Conservation (phyloP, 805 yeast genomes). For the Saccharomyces eubayanus region DNA sequence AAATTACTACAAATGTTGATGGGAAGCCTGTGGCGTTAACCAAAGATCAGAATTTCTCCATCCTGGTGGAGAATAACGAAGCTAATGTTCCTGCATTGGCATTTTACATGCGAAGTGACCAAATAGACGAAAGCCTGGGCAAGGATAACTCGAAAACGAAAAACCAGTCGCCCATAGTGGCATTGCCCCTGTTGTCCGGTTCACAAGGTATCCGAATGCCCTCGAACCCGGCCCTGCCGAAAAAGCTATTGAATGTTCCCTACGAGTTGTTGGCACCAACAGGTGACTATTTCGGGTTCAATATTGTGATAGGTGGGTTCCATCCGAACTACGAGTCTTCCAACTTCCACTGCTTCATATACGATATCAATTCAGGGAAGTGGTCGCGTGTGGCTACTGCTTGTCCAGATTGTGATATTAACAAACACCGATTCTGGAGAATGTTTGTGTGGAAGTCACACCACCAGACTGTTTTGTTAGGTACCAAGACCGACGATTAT, state of each 20-base stretch:
- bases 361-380: conserved; percentile 31
- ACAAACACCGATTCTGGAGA: conserved; percentile 54
- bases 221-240: conserved; percentile 11
- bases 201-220: conserved; percentile 29
- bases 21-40: conserved; percentile 15
- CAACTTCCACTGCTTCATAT: conserved; percentile 25
- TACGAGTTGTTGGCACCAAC: conserved; percentile 44
- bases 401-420: conserved; percentile 43
- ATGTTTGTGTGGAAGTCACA: conserved; percentile 72
- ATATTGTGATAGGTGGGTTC: conserved; percentile 54
- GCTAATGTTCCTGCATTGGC: conserved; percentile 16
- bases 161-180: conserved; percentile 24
- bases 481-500: conserved; percentile 31
- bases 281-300: conserved; percentile 60
- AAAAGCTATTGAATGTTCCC: conserved; percentile 19
- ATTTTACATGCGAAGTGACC: conserved; percentile 4
- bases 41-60: conserved; percentile 17
- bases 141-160: not conserved
- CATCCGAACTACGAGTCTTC: conserved; percentile 34
- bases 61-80: conserved; percentile 17
- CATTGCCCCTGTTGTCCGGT: conserved; percentile 28
- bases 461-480: conserved; percentile 58
- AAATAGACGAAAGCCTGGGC: conserved; percentile 3
- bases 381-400: conserved; percentile 58
- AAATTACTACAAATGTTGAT: conserved; percentile 17